Conservation (phyloP, 139 green algal genomes). For the Coelastrella sp. region DNA sequence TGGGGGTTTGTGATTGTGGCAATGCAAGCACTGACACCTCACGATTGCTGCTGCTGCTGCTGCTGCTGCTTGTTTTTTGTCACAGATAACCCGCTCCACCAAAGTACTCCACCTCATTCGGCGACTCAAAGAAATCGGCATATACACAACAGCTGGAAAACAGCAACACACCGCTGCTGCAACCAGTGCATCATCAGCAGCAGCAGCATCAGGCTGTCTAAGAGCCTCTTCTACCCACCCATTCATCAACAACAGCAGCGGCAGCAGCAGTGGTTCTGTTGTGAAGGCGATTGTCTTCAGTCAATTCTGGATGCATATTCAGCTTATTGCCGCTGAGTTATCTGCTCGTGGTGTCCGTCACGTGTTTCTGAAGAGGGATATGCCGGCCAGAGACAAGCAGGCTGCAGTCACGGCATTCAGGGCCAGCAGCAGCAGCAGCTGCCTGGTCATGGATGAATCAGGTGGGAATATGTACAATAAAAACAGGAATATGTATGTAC, state of each 20-base stretch:
- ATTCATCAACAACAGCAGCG: not conserved
- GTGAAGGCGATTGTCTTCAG: slow-evolving; percentile 93
- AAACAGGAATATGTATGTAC: too few species aligned
- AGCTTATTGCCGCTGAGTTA: slow-evolving; percentile 69
- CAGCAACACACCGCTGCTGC: not conserved
- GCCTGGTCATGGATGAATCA: slow-evolving; percentile 87
- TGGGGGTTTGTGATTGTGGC: not conserved
- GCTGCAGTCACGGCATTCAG: slow-evolving; percentile 67
- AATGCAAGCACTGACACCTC: too few species aligned
- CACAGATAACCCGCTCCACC: slow-evolving; percentile 62
- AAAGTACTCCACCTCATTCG: slow-evolving; percentile 82
- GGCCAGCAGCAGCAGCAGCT: not conserved
- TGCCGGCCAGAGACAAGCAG: slow-evolving; percentile 44
- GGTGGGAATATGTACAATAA: too few species aligned
- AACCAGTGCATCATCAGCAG: slow-evolving; percentile 21
- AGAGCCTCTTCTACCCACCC: not conserved
- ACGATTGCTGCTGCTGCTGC: not conserved
- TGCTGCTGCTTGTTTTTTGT: not conserved
- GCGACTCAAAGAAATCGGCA: slow-evolving; percentile 69
- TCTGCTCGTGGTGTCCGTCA: slow-evolving; percentile 3
- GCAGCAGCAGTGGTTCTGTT: not conserved
- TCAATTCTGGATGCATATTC: slow-evolving; percentile 83
- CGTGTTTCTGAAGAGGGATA: slow-evolving; percentile 32
- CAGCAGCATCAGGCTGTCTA: not conserved
- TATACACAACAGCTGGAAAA: slow-evolving; percentile 31